A percentile compares a stretch with the other conserved stretches of the same genome.
Conservation (phyloP, 768 basidiomycete genomes). For the Auricularia auricula-judae region DNA sequence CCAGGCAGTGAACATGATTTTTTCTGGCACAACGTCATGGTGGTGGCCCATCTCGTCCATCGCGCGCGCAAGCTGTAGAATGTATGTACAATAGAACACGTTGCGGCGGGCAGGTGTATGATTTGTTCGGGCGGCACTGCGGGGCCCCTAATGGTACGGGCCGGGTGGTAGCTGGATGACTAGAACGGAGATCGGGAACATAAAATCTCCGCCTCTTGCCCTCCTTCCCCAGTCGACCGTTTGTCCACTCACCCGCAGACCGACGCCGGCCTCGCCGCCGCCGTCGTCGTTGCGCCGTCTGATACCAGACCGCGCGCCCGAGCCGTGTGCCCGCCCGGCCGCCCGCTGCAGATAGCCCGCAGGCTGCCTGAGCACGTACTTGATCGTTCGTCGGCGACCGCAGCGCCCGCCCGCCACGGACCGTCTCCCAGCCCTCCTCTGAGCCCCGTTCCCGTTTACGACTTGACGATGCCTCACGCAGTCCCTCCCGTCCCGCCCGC, state of each 20-base stretch:
- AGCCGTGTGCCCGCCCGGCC: not conserved
- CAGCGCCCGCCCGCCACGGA: not conserved
- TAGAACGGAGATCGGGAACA: too few relatives aligned
- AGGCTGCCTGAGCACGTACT: not conserved
- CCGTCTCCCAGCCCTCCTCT: not conserved
- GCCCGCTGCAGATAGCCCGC: not conserved
- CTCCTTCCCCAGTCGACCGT: not conserved
- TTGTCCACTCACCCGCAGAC: not conserved
- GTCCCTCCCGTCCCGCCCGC: not conserved
- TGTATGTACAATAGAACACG: not conserved
- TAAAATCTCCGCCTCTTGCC: not conserved
- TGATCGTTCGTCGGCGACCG: not conserved
- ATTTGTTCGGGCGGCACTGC: not conserved
- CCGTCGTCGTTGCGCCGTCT: conserved; percentile 2
- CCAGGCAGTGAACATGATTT: conserved; percentile 4
- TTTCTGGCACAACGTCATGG: not conserved
- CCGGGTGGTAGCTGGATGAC: too few relatives aligned
- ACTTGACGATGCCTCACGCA: conserved; percentile 3
- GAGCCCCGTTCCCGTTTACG: not conserved
- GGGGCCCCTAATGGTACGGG: too few relatives aligned
- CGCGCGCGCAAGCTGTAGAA: not conserved
- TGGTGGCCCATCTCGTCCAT: not conserved
- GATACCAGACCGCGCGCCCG: not conserved
- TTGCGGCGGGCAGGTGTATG: not conserved
- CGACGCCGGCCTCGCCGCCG: not conserved